Percentiles rank a stretch among this genome's conserved stretches.
Evolutionary conservation across 2,329 filamentous ascomycete species (phyloP).

Genomic region (Coniochaeta sp.): DNA sequence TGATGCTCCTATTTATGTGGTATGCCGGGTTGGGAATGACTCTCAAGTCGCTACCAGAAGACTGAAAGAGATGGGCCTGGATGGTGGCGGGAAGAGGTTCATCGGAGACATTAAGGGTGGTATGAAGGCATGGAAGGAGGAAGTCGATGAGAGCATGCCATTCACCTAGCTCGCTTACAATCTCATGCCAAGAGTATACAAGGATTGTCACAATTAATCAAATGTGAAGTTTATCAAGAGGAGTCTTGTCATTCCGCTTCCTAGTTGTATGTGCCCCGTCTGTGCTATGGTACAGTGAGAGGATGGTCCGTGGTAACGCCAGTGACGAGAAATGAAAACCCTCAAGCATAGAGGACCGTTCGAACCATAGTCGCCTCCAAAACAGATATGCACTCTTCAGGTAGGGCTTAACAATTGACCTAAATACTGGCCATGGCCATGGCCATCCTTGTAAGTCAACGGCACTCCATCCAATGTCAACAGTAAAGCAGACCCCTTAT

Average conservation of each 20-base stretch:
- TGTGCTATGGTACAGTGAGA: conserved; percentile 1
- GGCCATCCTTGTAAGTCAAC: neutral
- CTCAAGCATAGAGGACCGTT: neutral
- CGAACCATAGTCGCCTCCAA: neutral
- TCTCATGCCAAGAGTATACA: neutral
- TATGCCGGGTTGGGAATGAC: conserved; percentile 73
- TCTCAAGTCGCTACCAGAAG: conserved; percentile 63
- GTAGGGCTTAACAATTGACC: neutral
- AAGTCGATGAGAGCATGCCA: conserved; percentile 53
- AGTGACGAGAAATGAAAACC: neutral
- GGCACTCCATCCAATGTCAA: neutral
- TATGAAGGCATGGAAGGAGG: conserved; percentile 62
- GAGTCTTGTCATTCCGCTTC: conserved; percentile 2
- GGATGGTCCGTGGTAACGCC: neutral
- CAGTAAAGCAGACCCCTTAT: conserved; percentile 24
- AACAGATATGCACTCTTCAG: neutral
- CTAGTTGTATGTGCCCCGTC: neutral
- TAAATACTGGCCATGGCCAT: neutral
- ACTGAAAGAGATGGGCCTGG: conserved; percentile 55
- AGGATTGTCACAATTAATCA: neutral
- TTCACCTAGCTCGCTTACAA: conserved; percentile 26
- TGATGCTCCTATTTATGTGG: conserved; percentile 56
- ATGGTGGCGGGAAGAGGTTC: conserved; percentile 42
- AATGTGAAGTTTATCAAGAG: neutral
- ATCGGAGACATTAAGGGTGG: conserved; percentile 69